A percentile compares a stretch with the other conserved stretches of the same genome.
Conservation (phyloP, 2,329 filamentous ascomycete species). For the Fusarium nurragi region DNA sequence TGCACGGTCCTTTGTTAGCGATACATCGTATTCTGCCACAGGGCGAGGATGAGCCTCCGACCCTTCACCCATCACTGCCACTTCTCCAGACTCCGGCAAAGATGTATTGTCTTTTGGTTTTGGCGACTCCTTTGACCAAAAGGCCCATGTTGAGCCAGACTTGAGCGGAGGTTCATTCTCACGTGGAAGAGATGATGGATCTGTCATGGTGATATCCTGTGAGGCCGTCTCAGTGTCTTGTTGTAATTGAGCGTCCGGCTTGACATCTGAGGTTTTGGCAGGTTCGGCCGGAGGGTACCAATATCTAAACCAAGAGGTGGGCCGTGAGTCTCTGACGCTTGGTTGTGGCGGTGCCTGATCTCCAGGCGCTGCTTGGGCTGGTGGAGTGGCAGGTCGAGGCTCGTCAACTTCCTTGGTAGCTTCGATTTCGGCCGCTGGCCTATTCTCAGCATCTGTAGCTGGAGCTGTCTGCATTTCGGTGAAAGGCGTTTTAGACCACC, state of each 20-base stretch:
- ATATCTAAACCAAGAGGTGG: constrained; percentile 54
- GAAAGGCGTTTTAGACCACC: constrained; percentile 54
- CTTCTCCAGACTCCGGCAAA: constrained; percentile 57
- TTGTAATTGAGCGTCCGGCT: constrained; percentile 16
- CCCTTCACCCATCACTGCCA: constrained; percentile 67
- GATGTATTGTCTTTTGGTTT: constrained; percentile 48
- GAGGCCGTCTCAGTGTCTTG: constrained; percentile 34
- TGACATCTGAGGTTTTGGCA: constrained; percentile 19
- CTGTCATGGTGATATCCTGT: constrained; percentile 56
- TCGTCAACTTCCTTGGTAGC: constrained; percentile 26
- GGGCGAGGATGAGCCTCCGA: constrained; percentile 65
- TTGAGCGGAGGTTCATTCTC: constrained; percentile 53
- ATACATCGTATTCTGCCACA: constrained; percentile 57
- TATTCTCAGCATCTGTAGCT: constrained; percentile 17
- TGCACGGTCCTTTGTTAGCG: constrained; percentile 49
- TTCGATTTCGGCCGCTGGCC: constrained; percentile 18
- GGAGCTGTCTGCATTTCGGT: constrained; percentile 36
- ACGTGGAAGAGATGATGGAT: constrained; percentile 50
- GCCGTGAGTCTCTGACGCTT: constrained; percentile 21
- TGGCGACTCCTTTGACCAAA: constrained; percentile 74
- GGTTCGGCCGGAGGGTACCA: constrained; percentile 48
- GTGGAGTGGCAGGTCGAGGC: constrained; percentile 38
- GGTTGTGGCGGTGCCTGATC: constrained; percentile 27
- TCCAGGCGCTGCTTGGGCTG: constrained; percentile 28
- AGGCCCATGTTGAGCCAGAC: constrained; percentile 78